Conservation (phyloP, 768 basidiomycete genomes). For the Rhodotorula paludigena region DNA sequence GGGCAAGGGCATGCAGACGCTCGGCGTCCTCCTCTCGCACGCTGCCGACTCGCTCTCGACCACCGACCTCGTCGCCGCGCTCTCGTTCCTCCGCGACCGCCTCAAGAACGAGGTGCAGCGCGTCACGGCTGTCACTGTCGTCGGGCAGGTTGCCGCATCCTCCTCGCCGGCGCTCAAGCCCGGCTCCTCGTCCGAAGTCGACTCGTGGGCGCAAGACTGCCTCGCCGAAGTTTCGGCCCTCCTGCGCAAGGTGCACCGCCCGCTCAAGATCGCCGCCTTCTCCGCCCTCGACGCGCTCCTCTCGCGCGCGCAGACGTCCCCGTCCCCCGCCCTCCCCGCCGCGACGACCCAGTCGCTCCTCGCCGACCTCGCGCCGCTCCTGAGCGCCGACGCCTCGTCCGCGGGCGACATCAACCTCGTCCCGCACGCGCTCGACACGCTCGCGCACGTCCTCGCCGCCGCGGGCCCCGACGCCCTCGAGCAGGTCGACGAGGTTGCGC, state of each 20-base stretch:
- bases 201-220: constrained; percentile 69
- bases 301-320: constrained; percentile 6
- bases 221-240: constrained; percentile 71
- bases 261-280: constrained; percentile 55
- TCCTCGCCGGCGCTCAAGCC: constrained; percentile 17
- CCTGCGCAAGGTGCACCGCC: constrained; percentile 69
- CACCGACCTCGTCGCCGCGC: constrained; percentile 20
- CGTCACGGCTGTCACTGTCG: constrained; percentile 60
- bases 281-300: constrained; percentile 29
- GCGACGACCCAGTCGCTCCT: constrained; percentile 58
- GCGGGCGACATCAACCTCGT: constrained; percentile 53
- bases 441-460: constrained; percentile 56
- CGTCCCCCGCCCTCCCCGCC: constrained; percentile 49
- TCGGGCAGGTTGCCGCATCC: constrained; percentile 56
- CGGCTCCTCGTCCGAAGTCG: constrained; percentile 35
- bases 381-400: constrained; percentile 53
- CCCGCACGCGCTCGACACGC: constrained; percentile 32
- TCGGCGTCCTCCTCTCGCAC: constrained; percentile 81
- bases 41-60: constrained; percentile 58
- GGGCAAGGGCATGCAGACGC: constrained; percentile 68
- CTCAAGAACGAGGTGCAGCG: constrained; percentile 48
- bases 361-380: constrained; percentile 69
- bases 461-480: constrained; percentile 36
- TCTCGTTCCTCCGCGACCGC: constrained; percentile 40
- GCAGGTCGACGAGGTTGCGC: constrained; percentile 42